A percentile compares a stretch with the other conserved stretches of the same genome.
Evolutionary conservation across 2,329 filamentous ascomycete species (phyloP).

Genomic region (Xylaria sp.): DNA sequence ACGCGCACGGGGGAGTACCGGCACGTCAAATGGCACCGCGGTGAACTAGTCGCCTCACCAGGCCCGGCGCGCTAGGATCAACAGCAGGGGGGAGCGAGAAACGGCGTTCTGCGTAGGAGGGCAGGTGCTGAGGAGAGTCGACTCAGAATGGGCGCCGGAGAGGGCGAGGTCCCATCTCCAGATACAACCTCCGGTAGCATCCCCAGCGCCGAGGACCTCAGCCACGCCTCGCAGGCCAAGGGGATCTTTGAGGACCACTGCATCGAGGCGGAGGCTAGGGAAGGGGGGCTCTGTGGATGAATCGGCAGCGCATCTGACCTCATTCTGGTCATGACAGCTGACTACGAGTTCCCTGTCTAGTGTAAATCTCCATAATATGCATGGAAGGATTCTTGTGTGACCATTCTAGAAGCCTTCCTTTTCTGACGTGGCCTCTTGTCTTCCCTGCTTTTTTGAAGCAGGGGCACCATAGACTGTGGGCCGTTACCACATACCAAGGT

Average conservation of each 20-base stretch:
- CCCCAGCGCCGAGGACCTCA: neutral
- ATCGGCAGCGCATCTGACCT: slow-evolving; percentile 6
- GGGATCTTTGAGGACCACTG: neutral
- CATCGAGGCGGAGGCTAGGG: neutral
- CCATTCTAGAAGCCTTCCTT: slow-evolving; percentile 42
- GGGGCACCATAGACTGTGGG: no score
- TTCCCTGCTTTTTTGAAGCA: no score
- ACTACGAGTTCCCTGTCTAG: slow-evolving; percentile 15
- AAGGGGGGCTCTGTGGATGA: neutral
- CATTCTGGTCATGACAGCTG: slow-evolving; percentile 10
- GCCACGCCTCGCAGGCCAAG: neutral
- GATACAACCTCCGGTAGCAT: neutral
- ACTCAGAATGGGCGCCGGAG: neutral
- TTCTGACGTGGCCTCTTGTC: slow-evolving; percentile 18
- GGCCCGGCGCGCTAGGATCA: neutral
- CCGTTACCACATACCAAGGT: no score
- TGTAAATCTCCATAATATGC: slow-evolving; percentile 22
- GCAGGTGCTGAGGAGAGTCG: slow-evolving; percentile 3
- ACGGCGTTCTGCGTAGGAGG: slow-evolving; percentile 5
- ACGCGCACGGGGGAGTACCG: slow-evolving; percentile 9
- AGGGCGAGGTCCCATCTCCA: neutral
- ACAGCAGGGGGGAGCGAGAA: neutral
- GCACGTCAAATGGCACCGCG: slow-evolving; percentile 17
- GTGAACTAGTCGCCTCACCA: slow-evolving; percentile 19
- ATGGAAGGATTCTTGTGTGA: slow-evolving; percentile 35